Conservation (phyloP, 2,329 filamentous ascomycete genomes). For the Didymella segeticola region DNA sequence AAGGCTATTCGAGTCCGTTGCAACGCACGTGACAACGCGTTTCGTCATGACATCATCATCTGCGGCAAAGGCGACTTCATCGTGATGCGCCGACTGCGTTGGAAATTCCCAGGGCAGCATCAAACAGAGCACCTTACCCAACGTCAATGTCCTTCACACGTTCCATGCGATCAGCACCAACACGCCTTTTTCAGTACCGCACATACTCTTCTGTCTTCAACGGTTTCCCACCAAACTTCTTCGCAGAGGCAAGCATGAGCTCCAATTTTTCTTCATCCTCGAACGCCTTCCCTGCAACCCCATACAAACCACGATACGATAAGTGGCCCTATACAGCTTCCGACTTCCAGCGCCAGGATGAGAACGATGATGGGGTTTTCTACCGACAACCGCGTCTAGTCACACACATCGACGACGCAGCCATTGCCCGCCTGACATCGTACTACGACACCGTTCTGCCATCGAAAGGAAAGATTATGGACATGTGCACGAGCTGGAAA, state of each 20-base stretch:
- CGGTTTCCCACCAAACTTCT: conserved; percentile 12
- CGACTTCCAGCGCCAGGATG: conserved; percentile 52
- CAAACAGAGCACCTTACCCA: neutral
- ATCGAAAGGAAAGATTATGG: conserved; percentile 52
- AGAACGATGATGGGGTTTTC: conserved; percentile 45
- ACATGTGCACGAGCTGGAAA: conserved; percentile 61
- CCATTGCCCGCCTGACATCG: conserved; percentile 52
- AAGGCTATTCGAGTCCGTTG: no score
- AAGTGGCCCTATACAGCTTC: conserved; percentile 26
- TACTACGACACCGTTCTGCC: conserved; percentile 58
- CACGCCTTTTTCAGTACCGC: neutral
- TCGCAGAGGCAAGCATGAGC: conserved; percentile 12
- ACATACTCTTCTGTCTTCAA: conserved; percentile 9
- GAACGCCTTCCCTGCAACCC: conserved; percentile 14
- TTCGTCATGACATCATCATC: conserved; percentile 30
- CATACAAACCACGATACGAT: conserved; percentile 27
- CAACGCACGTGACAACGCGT: conserved; percentile 28
- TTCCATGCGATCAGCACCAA: neutral
- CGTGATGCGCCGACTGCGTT: neutral
- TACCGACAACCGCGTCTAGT: conserved; percentile 57
- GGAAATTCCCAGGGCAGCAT: neutral
- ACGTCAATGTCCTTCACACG: neutral
- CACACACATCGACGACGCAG: conserved; percentile 61
- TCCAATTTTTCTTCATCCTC: neutral
- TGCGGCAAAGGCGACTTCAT: conserved; percentile 2